Conservation (phyloP, 2,329 filamentous ascomycete genomes). For the Diaporthe amygdali region DNA sequence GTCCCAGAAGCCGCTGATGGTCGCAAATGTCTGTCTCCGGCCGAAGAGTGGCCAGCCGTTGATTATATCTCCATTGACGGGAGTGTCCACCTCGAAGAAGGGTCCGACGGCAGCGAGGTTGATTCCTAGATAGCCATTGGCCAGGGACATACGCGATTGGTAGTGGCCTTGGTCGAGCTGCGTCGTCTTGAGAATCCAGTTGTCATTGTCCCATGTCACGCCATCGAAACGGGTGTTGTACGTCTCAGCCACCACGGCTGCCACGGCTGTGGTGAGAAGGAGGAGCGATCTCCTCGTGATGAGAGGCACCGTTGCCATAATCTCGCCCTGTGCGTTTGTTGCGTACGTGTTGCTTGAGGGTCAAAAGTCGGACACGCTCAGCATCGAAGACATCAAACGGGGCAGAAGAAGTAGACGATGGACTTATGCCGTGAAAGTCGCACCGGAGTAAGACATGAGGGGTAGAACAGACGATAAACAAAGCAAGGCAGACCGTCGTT, state of each 20-base stretch:
- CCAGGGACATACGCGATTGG: conserved; percentile 34
- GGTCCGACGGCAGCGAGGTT: conserved; percentile 34
- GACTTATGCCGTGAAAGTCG: not conserved
- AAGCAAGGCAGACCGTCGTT: not conserved
- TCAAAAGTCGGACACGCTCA: not conserved
- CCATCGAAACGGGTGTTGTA: conserved; percentile 33
- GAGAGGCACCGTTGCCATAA: not conserved
- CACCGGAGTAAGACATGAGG: conserved; percentile 17
- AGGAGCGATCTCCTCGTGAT: not conserved
- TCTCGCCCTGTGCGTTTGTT: not conserved
- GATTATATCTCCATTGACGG: conserved; percentile 40
- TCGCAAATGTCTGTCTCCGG: conserved; percentile 68
- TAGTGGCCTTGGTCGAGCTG: conserved; percentile 32
- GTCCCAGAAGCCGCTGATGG: conserved; percentile 71
- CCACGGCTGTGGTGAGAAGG: not conserved
- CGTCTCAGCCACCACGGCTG: not conserved
- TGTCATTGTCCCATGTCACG: conserved; percentile 34
- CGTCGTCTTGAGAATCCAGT: conserved; percentile 33
- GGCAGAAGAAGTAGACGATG: not conserved
- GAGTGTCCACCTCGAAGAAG: conserved; percentile 33
- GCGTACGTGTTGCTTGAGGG: not conserved
- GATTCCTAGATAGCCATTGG: conserved; percentile 37
- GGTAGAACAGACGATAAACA: not conserved
- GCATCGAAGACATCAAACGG: not conserved
- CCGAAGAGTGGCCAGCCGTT: conserved; percentile 73